These are phyloP conservation scores for Olyra latifolia DNA, from an alignment of 176 grass and related monocot genomes.

Conservation along the genomic window DNA sequence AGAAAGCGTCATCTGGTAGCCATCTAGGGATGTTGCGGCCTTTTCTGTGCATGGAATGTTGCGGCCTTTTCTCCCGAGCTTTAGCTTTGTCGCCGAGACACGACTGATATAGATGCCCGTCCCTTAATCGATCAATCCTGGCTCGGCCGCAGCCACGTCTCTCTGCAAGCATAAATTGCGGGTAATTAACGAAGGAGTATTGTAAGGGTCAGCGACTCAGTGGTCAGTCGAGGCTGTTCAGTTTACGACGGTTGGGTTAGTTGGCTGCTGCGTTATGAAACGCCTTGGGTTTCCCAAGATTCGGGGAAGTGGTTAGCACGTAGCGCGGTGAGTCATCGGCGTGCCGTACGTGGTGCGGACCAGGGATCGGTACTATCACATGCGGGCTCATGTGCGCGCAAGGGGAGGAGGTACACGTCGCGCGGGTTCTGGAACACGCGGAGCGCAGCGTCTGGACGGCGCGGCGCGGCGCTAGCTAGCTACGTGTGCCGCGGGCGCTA, in stretches of 20 bases:
- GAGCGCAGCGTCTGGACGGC: too few relatives aligned
- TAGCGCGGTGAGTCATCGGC: not conserved
- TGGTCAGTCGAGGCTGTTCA: not conserved
- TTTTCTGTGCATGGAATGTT: constrained; percentile 24
- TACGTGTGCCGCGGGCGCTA: not conserved
- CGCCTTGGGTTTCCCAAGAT: not conserved
- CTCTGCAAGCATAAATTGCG: not conserved
- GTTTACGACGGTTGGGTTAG: not conserved
- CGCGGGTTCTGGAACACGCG: not conserved
- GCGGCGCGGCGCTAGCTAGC: too few relatives aligned
- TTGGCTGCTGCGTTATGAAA: not conserved
- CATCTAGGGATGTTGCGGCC: constrained; percentile 10
- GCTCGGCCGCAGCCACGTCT: constrained; percentile 1
- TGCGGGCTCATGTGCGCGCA: constrained; percentile 23
- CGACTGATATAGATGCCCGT: not conserved
- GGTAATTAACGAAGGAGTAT: not conserved
- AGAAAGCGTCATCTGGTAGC: not conserved
- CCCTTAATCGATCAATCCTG: not conserved
- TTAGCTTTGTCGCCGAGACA: not conserved
- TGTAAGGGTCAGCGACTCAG: not conserved
- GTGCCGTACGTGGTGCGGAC: not conserved
- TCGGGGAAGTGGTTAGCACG: not conserved
- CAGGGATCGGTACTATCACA: not conserved
- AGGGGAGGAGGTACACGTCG: constrained; percentile 15
- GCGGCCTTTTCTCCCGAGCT: not conserved